Conservation (phyloP, 768 basidiomycete genomes). For the Gloeostereum incarnatum region DNA sequence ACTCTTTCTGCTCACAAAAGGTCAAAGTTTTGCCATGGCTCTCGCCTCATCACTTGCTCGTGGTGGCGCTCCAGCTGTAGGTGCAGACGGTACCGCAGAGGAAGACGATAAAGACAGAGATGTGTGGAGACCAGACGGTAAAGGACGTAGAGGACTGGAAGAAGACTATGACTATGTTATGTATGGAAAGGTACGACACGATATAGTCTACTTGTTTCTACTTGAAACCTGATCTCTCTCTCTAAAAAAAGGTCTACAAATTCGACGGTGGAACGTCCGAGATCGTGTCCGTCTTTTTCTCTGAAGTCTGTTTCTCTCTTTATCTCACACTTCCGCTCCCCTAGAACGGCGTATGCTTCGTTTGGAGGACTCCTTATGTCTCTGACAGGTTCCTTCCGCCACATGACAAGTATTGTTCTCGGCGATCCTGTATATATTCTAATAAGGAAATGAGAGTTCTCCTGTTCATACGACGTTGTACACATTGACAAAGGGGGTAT, state of each 20-base stretch:
- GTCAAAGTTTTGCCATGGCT: slow-evolving; percentile 75
- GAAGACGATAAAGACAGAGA: slow-evolving; percentile 70
- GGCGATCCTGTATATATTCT: slow-evolving; percentile 91
- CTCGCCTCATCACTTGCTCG: slow-evolving; percentile 74
- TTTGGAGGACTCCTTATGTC: slow-evolving; percentile 96
- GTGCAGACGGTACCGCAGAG: slow-evolving; percentile 38
- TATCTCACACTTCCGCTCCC: slow-evolving; percentile 8
- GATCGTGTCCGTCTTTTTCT: slow-evolving; percentile 59
- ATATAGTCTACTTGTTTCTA: background rate
- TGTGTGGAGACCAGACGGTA: slow-evolving; percentile 82
- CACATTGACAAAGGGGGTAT: no score
- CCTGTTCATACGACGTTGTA: no score
- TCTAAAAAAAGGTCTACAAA: slow-evolving; percentile 74
- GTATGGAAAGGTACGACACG: slow-evolving; percentile 80
- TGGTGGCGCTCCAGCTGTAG: slow-evolving; percentile 34
- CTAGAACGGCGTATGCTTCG: slow-evolving; percentile 89
- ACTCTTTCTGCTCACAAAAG: slow-evolving; percentile 63
- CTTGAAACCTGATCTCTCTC: background rate
- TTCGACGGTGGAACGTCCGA: slow-evolving; percentile 84
- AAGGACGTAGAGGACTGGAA: slow-evolving; percentile 73
- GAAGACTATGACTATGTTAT: slow-evolving; percentile 99
- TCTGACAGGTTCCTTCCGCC: slow-evolving; percentile 84
- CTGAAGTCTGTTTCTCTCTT: background rate
- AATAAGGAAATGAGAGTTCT: slow-evolving; percentile 74
- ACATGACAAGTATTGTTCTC: slow-evolving; percentile 85